Conservation (phyloP, 2,329 filamentous ascomycete genomes). For the Pochonia chlamydosporia region DNA sequence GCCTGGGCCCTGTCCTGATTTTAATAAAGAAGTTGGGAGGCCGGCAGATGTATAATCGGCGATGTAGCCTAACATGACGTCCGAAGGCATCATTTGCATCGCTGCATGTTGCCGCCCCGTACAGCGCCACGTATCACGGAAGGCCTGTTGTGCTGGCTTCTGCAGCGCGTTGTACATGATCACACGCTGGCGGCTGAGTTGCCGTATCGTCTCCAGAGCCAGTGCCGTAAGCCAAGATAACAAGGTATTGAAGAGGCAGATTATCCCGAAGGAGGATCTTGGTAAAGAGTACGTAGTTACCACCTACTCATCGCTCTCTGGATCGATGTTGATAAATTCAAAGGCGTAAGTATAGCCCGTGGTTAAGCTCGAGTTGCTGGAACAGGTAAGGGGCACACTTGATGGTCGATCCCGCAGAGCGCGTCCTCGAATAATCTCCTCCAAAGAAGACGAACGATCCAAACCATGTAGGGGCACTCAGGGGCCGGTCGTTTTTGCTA, state of each 20-base stretch:
- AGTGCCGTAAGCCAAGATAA: conserved; percentile 51
- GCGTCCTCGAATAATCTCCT: too few species aligned
- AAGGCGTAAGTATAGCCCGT: conserved; percentile 29
- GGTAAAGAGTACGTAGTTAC: conserved; percentile 55
- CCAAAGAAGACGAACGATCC: too few species aligned
- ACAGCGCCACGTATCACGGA: conserved; percentile 76
- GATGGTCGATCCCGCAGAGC: conserved; percentile 54
- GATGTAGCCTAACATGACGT: conserved; percentile 66
- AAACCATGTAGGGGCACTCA: too few species aligned
- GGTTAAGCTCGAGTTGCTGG: conserved; percentile 36
- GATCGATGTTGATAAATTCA: conserved; percentile 43
- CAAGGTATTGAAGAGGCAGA: conserved; percentile 52
- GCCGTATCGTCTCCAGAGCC: conserved; percentile 61
- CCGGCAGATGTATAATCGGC: conserved; percentile 34
- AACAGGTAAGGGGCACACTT: conserved; percentile 46
- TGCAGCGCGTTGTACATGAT: conserved; percentile 75
- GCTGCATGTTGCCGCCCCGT: conserved; percentile 68
- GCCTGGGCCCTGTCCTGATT: conserved; percentile 41
- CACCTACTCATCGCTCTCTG: conserved; percentile 47
- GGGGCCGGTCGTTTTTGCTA: too few species aligned
- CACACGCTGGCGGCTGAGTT: conserved; percentile 49
- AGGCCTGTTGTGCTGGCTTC: conserved; percentile 52
- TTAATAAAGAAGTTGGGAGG: conserved; percentile 47
- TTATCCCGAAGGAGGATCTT: conserved; percentile 46
- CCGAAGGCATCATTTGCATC: conserved; percentile 59